Evolutionary conservation across 1,284 basidiomycete species (phyloP).

Genomic region (Sporisorium reilianum): DNA sequence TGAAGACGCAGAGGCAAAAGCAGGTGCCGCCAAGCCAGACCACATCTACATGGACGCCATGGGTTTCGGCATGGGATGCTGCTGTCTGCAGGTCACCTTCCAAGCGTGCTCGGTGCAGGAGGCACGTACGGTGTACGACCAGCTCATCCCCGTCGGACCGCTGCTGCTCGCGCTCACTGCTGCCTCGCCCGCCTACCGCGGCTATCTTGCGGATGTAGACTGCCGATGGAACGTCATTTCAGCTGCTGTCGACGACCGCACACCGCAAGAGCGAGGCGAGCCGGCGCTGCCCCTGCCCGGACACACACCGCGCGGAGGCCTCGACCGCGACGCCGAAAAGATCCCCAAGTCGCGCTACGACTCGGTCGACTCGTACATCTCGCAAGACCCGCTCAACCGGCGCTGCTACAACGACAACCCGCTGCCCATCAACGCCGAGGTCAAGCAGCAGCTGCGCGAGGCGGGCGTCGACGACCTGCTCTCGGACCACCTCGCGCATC

Average conservation of each 20-base stretch:
- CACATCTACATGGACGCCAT: constrained; percentile 99
- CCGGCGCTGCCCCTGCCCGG: constrained; percentile 65
- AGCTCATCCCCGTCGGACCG: constrained; percentile 90
- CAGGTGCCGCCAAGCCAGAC: constrained; percentile 83
- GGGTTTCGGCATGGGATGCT: constrained; percentile 99
- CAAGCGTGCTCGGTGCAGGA: constrained; percentile 94
- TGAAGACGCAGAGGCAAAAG: constrained; percentile 86
- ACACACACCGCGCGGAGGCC: constrained; percentile 37
- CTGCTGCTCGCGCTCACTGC: constrained; percentile 96
- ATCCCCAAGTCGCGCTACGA: constrained; percentile 98
- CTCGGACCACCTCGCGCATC: constrained; percentile 90
- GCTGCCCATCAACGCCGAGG: constrained; percentile 79
- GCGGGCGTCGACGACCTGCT: constrained; percentile 85
- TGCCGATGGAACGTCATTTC: constrained; percentile 99
- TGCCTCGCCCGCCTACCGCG: constrained; percentile 92
- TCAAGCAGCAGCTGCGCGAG: constrained; percentile 68
- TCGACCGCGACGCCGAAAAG: constrained; percentile 61
- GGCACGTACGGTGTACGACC: constrained; percentile 92
- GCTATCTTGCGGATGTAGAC: constrained; percentile 94
- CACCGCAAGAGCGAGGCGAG: constrained; percentile 89
- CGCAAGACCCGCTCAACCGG: constrained; percentile 85
- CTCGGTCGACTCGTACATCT: constrained; percentile 93
- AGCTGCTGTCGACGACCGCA: constrained; percentile 95
- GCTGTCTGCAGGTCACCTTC: constrained; percentile 96
- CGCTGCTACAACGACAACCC: constrained; percentile 92